Conservation (phyloP, 2,329 filamentous ascomycete species). For the Neonectria neomacrospora region DNA sequence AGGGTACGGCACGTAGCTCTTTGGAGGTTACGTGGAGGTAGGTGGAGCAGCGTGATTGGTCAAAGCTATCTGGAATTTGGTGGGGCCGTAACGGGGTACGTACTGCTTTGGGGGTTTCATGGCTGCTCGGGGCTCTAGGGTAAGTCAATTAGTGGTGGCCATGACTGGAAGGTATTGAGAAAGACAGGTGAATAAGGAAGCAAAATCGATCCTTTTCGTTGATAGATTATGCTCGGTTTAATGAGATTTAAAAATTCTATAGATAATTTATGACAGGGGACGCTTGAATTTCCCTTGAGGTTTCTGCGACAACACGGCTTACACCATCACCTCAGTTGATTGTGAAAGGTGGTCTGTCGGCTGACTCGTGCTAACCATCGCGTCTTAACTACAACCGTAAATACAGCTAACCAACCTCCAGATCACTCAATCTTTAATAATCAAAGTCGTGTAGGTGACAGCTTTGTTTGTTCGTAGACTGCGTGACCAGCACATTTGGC, state of each 20-base stretch:
- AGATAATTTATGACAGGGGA: too few relatives aligned
- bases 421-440: too few relatives aligned
- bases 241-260: too few relatives aligned
- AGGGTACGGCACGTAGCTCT: constrained; percentile 20
- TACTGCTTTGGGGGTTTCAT: background rate
- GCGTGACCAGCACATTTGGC: background rate
- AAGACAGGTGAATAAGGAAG: too few relatives aligned
- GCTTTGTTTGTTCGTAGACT: background rate
- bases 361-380: too few relatives aligned
- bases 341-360: too few relatives aligned
- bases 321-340: too few relatives aligned
- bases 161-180: background rate
- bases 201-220: background rate
- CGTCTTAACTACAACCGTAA: too few relatives aligned
- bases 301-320: too few relatives aligned
- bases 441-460: background rate
- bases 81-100: constrained; percentile 26
- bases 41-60: constrained; percentile 40
- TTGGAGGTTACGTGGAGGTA: constrained; percentile 47
- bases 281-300: too few relatives aligned
- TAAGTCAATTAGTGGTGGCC: background rate
- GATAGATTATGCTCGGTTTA: too few relatives aligned
- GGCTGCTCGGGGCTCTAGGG: constrained; percentile 1
- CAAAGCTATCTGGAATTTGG: constrained; percentile 28
- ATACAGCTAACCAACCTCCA: too few relatives aligned